Evolutionary conservation across 345 rosid species (phyloP), one percentile per base, ranked within the genome.

Genomic region (Cardamine chenopodiifolia): DNA sequence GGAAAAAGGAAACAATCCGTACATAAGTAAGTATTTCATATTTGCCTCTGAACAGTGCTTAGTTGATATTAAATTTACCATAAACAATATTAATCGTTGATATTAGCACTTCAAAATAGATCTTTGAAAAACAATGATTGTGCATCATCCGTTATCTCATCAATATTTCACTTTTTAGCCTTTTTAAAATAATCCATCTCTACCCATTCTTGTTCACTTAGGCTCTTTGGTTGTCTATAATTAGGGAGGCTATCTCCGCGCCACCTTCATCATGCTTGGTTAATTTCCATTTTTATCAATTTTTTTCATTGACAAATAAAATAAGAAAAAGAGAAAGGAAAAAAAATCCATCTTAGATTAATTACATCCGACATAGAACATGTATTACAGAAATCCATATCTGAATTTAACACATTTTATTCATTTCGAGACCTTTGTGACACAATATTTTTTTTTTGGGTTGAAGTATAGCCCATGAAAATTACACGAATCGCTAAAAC

Each of bases 201-300:
- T 47, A 67, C 23, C 45, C 45, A 67, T 48, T 49, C 42, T 37
- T 62, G 52, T 75, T 58, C 68, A 18, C 67, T 67, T 49, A 9
- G 50, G 29, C n/a, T 75, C 50, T 56, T 25, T 57, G 69, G 39
- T 75, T 75, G 74, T 75, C 62, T 31, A 42, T 55, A 59, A 31
- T 31, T 59, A 29, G 48, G 79, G 79, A 59, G 49, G 74, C 74
- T 68, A 15, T 50, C 47, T 67, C 13, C 60, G 47, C 28, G 22
- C 79, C 62, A 60, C 63, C 34, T 29, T 50, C 73, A 75, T 64
- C 77, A 63, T 62, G 25, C 52, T 70, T 70, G 17, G 13, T 49
- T 18, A 70, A 20, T 57, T 13, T 31, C 25, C 37, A 25, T 34
- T 8, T 17, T 56, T 28, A 53, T 68, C 48, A 10, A 59, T 20